A percentile compares a stretch with the other conserved stretches of the same genome.
Conservation (phyloP, 352 stramenopile genomes). For the Phytophthora pinifolia region DNA sequence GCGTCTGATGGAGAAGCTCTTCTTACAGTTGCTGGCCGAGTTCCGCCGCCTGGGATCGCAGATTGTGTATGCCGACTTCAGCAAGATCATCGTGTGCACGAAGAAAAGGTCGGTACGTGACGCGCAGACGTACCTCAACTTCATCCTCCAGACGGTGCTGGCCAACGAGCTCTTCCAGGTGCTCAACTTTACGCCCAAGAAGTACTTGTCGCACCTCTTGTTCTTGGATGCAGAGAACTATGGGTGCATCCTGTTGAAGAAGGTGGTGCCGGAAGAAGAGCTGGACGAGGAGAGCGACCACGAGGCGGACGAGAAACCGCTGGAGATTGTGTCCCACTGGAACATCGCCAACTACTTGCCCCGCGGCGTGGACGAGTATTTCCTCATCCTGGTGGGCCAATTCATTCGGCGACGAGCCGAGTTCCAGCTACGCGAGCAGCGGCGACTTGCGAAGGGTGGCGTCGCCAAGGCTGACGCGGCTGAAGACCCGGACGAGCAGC, state of each 20-base stretch:
- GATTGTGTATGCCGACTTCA: constrained; percentile 92
- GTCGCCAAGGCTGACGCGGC: constrained; percentile 17
- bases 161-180: constrained; percentile 85
- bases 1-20: constrained; percentile 95
- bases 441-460: constrained; percentile 20
- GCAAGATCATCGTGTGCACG: constrained; percentile 70
- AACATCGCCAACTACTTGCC: constrained; percentile 89
- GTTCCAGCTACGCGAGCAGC: constrained; percentile 41
- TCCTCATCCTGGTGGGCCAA: constrained; percentile 86
- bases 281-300: constrained; percentile 28
- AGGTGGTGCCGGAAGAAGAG: constrained; percentile 29
- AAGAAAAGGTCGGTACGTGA: constrained; percentile 75
- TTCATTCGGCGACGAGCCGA: constrained; percentile 82
- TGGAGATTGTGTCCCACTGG: constrained; percentile 87
- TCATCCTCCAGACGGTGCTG: constrained; percentile 93
- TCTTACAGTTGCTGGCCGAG: constrained; percentile 92
- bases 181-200: constrained; percentile 67
- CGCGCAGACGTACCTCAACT: constrained; percentile 94
- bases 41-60: constrained; percentile 93
- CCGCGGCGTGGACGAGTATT: constrained; percentile 83
- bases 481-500: constrained; percentile 30
- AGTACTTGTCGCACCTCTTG: constrained; percentile 92
- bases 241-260: constrained; percentile 86
- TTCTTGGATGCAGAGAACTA: constrained; percentile 98
- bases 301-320: constrained; percentile 28